Base-by-base conservation (phyloP, 169 alveolate genomes). In the Cryptosporidium ubiquitum region DNA sequence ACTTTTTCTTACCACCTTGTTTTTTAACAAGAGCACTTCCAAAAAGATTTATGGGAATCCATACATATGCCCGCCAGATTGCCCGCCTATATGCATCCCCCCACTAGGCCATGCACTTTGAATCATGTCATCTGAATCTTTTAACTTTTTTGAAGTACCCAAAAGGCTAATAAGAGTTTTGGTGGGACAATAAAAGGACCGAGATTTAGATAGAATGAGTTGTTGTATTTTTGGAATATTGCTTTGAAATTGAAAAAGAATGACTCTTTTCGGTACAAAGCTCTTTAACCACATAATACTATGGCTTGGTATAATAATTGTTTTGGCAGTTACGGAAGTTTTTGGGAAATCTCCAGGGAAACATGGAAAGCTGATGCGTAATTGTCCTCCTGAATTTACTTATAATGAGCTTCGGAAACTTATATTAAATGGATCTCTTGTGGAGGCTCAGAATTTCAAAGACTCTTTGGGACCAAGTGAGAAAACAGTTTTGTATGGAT, bases 341-440 rank as follows among this genome's bases (percentile, higher is more conserved):
- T 64, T 9, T 64, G 71, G 71, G 2, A 29, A n/a, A 64, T 3
- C 26, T 37, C 71, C 49, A 1, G 49, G 14, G 51, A 29, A 64
- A n/a, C 10, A n/a, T 16, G 49, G 31, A 33, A 58, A 52, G 37
- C 26, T 74, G 20, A 79, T 79, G 40, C 68, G 26, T n/a, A 79
- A 79, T n/a, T 79, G 89, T 26, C 89, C 89, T 26, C 68, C 39
- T 20, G 55, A 39, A 58, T 79, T 79, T 31, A 79, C 89, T 2
- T 79, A 61, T 79, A 18, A 31, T 16, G 75, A 31, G 37, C 42
- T 79, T 16, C 40, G 75, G 44, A 66, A 29, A 26, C 51, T 40
- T 20, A 18, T 64, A 23, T 33, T 16, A 61, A 47, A 61, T 12
- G 89, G 79, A 26, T 79, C 89, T 42, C 33, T 61, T 9, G 33